Percentiles rank a stretch among this genome's conserved stretches.
Evolutionary conservation across 2,329 filamentous ascomycete species (phyloP).

Genomic region (Taxawa tesnikishii): DNA sequence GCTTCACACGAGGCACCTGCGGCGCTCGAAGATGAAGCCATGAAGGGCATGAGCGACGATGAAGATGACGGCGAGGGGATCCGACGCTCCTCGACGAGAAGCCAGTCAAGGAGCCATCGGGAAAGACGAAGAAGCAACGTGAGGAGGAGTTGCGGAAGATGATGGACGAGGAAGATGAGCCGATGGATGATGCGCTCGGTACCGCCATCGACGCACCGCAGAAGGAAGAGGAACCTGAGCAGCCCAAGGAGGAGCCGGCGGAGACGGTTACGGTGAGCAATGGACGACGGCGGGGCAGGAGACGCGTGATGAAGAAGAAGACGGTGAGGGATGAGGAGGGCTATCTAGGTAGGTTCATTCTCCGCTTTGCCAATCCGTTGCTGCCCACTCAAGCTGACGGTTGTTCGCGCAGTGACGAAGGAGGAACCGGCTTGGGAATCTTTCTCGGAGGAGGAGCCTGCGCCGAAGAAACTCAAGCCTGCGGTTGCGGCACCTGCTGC

Average conservation of each 20-base stretch:
- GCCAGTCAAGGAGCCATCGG: constrained; percentile 14
- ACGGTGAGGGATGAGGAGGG: constrained; percentile 79
- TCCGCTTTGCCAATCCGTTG: too few relatives aligned
- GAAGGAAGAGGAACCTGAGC: constrained; percentile 23
- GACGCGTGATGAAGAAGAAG: constrained; percentile 78
- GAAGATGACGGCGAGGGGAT: constrained; percentile 43
- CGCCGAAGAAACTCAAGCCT: constrained; percentile 41
- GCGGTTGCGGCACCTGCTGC: constrained; percentile 35
- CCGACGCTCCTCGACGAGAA: constrained; percentile 9
- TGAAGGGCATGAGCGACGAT: constrained; percentile 31
- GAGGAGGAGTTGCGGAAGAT: constrained; percentile 57
- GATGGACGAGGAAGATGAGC: constrained; percentile 60
- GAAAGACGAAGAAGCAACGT: constrained; percentile 44
- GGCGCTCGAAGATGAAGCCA: too few relatives aligned
- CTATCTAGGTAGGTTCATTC: constrained; percentile 65
- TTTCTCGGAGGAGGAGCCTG: constrained; percentile 79
- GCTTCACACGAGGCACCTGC: constrained; percentile 24
- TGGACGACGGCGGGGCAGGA: constrained; percentile 61
- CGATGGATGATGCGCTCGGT: constrained; percentile 44
- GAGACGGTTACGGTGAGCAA: constrained; percentile 41
- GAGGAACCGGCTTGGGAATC: constrained; percentile 82
- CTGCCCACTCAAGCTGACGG: constrained; percentile 9
- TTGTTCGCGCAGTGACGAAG: constrained; percentile 66
- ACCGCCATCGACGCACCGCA: constrained; percentile 18
- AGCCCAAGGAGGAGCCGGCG: constrained; percentile 11